Evolutionary conservation across 371 early-diverging fungal genomes (phyloP), one percentile per base, ranked within the genome.

Genomic region (Mucor saturninus): DNA sequence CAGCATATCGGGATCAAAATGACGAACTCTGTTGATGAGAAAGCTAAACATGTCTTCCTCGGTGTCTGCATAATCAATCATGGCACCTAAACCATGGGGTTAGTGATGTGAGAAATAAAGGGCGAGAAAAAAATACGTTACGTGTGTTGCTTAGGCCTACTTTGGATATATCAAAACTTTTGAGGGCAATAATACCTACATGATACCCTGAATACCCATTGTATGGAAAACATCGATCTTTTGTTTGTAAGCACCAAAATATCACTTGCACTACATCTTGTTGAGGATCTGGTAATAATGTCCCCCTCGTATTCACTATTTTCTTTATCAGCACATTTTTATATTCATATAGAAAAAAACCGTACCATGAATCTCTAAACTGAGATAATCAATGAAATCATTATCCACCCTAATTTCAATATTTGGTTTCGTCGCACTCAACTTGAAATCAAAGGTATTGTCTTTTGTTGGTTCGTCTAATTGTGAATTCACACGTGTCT

Each of bases 1-100:
- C 38, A 95, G 68, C 54, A 95, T 84, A 63, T 97, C 97, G 0
- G 97, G 97, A 68, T 97, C 95, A 53, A 83, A 81, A 0, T 56
- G 54, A 0, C 83, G 76, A 2, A 91, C 80, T 11, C 71, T 72
- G 1, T 76, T 68, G 15, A 89, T 71, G 6, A 92, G 48, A 2
- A 65, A 39, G 8, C 71, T 61, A 46, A 93, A 63, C 62, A 93
- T 68, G 11, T 68, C 75, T 8, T 61, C 40, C 61, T 93, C 94
- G 52, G 73, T 67, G 3, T 68, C 66, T 1, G 64, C 77, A 68
- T 77, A 77, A 11, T 62, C 49, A 57, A 84, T 64, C 1, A 66
- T 68, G 2, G 50, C 50, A 5, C 50, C 50, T 50, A 46, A 46
- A 21, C 1, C 21, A 21, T 21, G 21, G 21, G 21, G 21, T 21